phyloP scores from a whole-genome alignment of 2,329 filamentous ascomycete genomes.

The Sclerotiophoma versabilis region DNA sequence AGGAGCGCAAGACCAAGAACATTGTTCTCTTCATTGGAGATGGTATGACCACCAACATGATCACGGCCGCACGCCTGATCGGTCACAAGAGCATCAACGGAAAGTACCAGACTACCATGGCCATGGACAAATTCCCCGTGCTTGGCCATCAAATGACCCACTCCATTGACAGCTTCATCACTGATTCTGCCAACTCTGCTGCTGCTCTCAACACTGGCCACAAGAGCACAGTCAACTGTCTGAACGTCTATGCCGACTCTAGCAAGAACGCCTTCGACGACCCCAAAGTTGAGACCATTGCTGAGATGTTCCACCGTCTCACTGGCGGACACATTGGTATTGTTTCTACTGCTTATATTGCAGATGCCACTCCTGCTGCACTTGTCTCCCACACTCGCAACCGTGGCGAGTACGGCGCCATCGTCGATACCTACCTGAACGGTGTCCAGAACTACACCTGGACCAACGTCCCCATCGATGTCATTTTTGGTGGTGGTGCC shows the following conservation, averaged over 20 bases:
- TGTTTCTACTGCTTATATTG: slow-evolving; percentile 81
- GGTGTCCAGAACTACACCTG: slow-evolving; percentile 82
- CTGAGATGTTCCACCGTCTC: slow-evolving; percentile 76
- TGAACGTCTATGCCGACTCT: slow-evolving; percentile 83
- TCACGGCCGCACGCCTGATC: slow-evolving; percentile 79
- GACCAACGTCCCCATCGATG: slow-evolving; percentile 75
- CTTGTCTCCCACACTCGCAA: slow-evolving; percentile 68
- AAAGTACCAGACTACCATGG: slow-evolving; percentile 77
- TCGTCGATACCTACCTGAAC: slow-evolving; percentile 79
- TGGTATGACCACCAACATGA: slow-evolving; percentile 75
- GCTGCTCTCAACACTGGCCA: slow-evolving; percentile 83
- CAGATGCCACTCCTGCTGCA: slow-evolving; percentile 81
- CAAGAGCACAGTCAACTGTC: slow-evolving; percentile 82
- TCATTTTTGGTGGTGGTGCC: slow-evolving; percentile 82
- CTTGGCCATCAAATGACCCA: slow-evolving; percentile 89
- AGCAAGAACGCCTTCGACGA: slow-evolving; percentile 78
- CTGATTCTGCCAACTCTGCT: slow-evolving; percentile 84
- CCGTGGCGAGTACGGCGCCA: slow-evolving; percentile 71
- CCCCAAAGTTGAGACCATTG: slow-evolving; percentile 85
- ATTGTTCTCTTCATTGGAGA: slow-evolving; percentile 84
- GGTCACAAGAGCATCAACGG: slow-evolving; percentile 85
- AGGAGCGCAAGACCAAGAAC: slow-evolving; percentile 80
- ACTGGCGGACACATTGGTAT: slow-evolving; percentile 66
- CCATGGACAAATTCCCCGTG: slow-evolving; percentile 84
- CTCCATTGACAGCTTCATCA: slow-evolving; percentile 84